Conservation (phyloP, 495 filamentous ascomycete species). For the Penicillium dipodomyicola region DNA sequence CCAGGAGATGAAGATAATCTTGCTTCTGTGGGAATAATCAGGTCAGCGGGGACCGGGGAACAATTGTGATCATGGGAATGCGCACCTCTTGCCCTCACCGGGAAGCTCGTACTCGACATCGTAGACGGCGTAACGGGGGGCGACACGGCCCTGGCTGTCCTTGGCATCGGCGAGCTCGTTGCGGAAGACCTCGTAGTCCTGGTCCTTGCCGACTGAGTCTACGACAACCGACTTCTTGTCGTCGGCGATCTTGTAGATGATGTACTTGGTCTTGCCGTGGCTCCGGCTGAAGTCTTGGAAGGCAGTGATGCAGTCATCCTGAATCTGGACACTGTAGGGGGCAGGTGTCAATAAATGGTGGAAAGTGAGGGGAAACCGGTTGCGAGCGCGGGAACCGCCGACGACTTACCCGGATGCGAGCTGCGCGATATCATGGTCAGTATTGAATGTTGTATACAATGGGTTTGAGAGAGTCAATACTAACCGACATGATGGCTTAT, state of each 20-base stretch:
- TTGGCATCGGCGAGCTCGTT: conserved; percentile 70
- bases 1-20: conserved; percentile 96
- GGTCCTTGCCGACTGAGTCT: conserved; percentile 63
- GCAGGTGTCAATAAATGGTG: conserved; percentile 22
- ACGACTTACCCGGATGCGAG: conserved; percentile 47
- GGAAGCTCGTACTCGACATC: conserved; percentile 83
- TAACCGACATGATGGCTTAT: conserved; percentile 43
- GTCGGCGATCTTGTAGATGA: conserved; percentile 96
- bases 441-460: neutral
- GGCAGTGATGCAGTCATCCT: conserved; percentile 71
- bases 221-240: conserved; percentile 88
- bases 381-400: conserved; percentile 7
- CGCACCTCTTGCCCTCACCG: conserved; percentile 80
- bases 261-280: conserved; percentile 79
- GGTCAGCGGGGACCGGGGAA: conserved; percentile 15
- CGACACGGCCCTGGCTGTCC: conserved; percentile 61
- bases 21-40: conserved; percentile 59
- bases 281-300: conserved; percentile 92
- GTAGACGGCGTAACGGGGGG: conserved; percentile 88
- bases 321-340: conserved; percentile 66
- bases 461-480: conserved; percentile 17
- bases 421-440: conserved; percentile 29
- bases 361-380: conserved; percentile 14
- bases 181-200: conserved; percentile 75
- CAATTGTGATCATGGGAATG: neutral